Conservation (phyloP, 2,329 filamentous ascomycete genomes). For the Penicillium frequentans region DNA sequence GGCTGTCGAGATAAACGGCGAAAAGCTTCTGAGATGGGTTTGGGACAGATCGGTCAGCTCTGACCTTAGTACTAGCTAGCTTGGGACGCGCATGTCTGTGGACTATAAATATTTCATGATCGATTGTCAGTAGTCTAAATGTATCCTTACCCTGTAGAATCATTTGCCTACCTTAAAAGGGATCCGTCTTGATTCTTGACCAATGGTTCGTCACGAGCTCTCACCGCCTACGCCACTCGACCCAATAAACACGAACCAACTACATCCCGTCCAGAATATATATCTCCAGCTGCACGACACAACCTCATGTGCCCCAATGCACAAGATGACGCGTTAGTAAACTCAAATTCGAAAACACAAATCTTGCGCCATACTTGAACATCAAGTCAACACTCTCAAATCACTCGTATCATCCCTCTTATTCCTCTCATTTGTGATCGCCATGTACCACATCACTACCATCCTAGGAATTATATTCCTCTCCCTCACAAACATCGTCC, state of each 20-base stretch:
- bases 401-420: not conserved
- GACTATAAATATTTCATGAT: too few relatives aligned
- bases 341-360: not conserved
- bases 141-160: too few relatives aligned
- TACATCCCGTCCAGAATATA: slow-evolving; percentile 6
- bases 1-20: not conserved
- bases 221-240: not conserved
- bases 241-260: not conserved
- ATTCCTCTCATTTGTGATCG: not conserved
- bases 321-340: not conserved
- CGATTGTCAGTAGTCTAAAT: too few relatives aligned
- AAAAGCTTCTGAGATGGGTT: not conserved
- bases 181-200: not conserved
- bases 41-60: not conserved
- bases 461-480: slow-evolving; percentile 15
- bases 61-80: not conserved
- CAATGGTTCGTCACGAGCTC: not conserved
- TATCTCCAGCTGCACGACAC: not conserved
- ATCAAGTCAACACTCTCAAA: not conserved
- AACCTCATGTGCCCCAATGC: not conserved
- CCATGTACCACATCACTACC: slow-evolving; percentile 12
- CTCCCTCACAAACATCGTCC: slow-evolving; percentile 14
- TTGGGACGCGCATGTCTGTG: too few relatives aligned
- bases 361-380: not conserved
- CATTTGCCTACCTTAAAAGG: not conserved